Evolutionary conservation across 768 basidiomycete species (phyloP), one percentile per base, ranked within the genome.

Genomic region (Termitomyces eurrhizus): DNA sequence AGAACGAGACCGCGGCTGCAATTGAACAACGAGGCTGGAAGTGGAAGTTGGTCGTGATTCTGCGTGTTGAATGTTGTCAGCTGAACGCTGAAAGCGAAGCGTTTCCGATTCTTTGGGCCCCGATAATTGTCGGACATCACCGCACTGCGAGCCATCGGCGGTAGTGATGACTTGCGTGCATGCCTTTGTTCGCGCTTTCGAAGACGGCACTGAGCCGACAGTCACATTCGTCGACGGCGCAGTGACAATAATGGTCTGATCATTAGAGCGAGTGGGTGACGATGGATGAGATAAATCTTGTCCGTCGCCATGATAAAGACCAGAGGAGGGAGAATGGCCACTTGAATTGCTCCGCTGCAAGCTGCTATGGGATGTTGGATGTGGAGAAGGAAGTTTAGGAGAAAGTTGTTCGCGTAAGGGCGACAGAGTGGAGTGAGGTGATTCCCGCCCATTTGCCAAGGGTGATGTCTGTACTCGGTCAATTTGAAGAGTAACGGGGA

Each of bases 1-100:
- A 14, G 87, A 83, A 57, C 76, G 78, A 26, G 80, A 78, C 57
- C 75, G 68, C 60, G 72, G 67, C 49, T 67, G 70, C n/a, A 77
- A 73, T 26, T 67, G 64, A 48, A 64, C 68, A 37, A 69, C 66
- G n/a, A 64, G 62, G 51, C 63, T 76, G 68, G 48, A 66, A 48
- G 65, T 61, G 65, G 64, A 66, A 62, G 75, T 59, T 73, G 75
- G 61, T 61, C 70, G 64, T 63, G 69, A 60, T 33, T 45, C 52
- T 35, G 62, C n/a, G 37, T 57, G 65, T 45, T 60, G 61, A 37
- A 64, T 64, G 44, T 71, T 71, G 21, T 71, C 72, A 21, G 67
- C 67, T 24, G 71, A 70, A 16, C 62, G 57, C 45, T 59, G 65
- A 14, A 64, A 36, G 29, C 67, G 66, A 56, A 72, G 66, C 7